Evolutionary conservation across 352 stramenopile genomes (phyloP).

Genomic region (Phytopythium chamaehyphon): DNA sequence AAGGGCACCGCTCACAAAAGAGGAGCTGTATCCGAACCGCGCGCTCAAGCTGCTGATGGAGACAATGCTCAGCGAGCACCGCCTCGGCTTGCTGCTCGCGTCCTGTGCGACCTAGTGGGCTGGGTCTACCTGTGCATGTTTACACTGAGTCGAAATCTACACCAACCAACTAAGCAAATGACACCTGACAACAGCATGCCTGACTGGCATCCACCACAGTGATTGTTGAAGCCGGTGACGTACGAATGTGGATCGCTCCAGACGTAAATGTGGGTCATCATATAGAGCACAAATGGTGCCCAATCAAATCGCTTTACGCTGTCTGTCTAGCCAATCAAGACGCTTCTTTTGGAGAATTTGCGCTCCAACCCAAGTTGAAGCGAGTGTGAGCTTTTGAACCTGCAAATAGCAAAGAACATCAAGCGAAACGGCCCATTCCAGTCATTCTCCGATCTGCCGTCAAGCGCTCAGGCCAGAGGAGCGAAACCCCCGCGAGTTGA

Average conservation of each 20-base stretch:
- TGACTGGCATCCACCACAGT: neutral
- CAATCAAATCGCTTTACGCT: too few species aligned
- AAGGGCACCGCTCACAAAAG: slow-evolving; percentile 44
- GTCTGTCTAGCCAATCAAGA: slow-evolving; percentile 1
- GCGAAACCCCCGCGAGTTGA: neutral
- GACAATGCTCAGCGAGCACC: slow-evolving; percentile 58
- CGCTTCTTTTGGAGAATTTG: slow-evolving; percentile 4
- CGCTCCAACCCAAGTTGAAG: neutral
- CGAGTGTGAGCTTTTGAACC: neutral
- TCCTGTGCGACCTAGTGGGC: slow-evolving; percentile 27
- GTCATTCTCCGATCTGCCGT: neutral
- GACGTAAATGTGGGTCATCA: neutral
- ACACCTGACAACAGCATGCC: neutral
- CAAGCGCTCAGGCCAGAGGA: neutral
- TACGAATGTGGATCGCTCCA: neutral
- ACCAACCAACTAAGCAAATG: neutral
- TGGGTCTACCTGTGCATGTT: neutral
- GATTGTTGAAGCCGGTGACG: slow-evolving; percentile 2
- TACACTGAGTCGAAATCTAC: neutral
- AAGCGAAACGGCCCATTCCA: neutral
- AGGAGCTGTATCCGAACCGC: slow-evolving; percentile 60
- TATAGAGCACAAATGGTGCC: neutral
- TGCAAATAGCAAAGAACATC: neutral
- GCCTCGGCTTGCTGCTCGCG: slow-evolving; percentile 48
- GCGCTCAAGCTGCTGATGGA: slow-evolving; percentile 73